A percentile compares a stretch with the other conserved stretches of the same genome.
Evolutionary conservation across 495 filamentous ascomycete genomes (phyloP).

Genomic region (Aspergillus heteromorphus): DNA sequence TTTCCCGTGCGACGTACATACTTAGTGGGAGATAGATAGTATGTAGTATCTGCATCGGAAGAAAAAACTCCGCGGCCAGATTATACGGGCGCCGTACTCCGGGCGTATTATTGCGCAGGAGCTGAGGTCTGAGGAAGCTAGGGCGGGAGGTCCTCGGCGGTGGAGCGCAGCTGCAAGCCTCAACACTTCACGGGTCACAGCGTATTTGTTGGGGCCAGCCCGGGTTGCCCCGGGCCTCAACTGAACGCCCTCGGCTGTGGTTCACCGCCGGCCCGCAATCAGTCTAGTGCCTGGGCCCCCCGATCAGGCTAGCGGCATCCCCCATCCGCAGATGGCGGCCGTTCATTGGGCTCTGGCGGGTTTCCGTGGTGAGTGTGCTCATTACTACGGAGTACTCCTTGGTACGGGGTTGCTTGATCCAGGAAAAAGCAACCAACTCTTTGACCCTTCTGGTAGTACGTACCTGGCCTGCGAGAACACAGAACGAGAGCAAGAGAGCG

Average conservation of each 20-base stretch:
- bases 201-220: conserved; percentile 5
- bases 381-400: conserved; percentile 4
- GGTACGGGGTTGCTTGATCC: neutral
- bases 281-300: conserved; percentile 4
- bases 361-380: neutral
- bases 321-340: neutral
- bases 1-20: no score
- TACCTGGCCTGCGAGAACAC: no score
- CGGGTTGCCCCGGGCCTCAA: conserved; percentile 20
- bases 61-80: neutral
- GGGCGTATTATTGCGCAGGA: no score
- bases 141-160: no score
- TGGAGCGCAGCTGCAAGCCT: no score
- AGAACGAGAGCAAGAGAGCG: no score
- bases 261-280: conserved; percentile 13
- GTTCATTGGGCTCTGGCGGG: neutral
- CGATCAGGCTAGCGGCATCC: conserved; percentile 11
- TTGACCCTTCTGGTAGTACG: neutral
- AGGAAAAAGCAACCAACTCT: neutral
- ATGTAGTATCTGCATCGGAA: no score
- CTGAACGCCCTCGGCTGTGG: conserved; percentile 13
- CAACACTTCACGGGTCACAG: neutral
- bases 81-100: neutral
- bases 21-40: no score
- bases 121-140: no score